These are phyloP conservation scores for Pulveroboletus frians DNA, from an alignment of 768 basidiomycete species.

Conservation along the genomic window DNA sequence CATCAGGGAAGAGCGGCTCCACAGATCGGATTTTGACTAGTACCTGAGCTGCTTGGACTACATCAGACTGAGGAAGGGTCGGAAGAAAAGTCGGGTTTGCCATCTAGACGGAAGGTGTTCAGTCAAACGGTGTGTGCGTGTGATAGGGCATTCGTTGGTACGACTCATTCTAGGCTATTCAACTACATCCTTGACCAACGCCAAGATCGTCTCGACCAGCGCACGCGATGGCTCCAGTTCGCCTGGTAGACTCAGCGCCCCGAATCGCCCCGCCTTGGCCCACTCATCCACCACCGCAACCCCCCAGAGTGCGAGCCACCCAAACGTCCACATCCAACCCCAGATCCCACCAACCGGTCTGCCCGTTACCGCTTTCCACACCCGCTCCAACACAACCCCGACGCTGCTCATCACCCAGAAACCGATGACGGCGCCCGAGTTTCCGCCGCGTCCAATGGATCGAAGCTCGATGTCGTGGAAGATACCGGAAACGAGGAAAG, in stretches of 20 bases:
- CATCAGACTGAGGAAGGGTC: conserved; percentile 44
- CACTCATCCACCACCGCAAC: conserved; percentile 42
- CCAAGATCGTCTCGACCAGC: conserved; percentile 23
- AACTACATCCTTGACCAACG: neutral
- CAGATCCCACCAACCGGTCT: conserved; percentile 39
- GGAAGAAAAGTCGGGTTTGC: conserved; percentile 43
- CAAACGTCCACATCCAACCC: conserved; percentile 50
- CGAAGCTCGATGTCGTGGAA: conserved; percentile 54
- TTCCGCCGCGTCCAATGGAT: conserved; percentile 47
- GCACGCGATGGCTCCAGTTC: conserved; percentile 4
- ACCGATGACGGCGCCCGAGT: conserved; percentile 36
- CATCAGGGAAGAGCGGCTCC: conserved; percentile 4
- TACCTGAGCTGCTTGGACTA: conserved; percentile 58
- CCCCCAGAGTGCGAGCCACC: conserved; percentile 48
- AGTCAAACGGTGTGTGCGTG: neutral
- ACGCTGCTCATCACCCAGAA: conserved; percentile 55
- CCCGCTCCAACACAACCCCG: conserved; percentile 46
- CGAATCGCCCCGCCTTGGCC: conserved; percentile 16
- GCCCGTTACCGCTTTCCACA: conserved; percentile 41
- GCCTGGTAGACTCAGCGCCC: conserved; percentile 6
- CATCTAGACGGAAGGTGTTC: conserved; percentile 10
- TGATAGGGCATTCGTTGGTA: no score
- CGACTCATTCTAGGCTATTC: no score
- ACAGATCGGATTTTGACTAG: conserved; percentile 20
- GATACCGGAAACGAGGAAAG: conserved; percentile 53